Evolutionary conservation across 148 eudicot species (phyloP).

Genomic region (Euryodendron excelsum): DNA sequence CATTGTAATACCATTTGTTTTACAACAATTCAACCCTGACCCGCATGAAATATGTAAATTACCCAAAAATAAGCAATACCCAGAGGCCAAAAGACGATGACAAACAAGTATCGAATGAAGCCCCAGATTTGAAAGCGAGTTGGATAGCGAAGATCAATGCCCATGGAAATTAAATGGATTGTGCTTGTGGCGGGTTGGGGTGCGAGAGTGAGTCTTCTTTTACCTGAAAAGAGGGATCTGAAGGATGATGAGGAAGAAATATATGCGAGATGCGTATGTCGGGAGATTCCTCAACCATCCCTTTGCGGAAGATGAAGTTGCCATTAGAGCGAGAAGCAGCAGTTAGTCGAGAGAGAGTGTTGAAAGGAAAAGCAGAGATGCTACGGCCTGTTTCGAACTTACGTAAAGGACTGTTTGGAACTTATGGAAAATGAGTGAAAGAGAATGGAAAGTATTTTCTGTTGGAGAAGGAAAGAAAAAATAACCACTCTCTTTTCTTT

Average conservation of each 20-base stretch:
- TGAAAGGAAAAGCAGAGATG: too few relatives aligned
- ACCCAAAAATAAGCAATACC: background rate
- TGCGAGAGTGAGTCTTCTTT: too few relatives aligned
- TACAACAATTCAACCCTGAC: background rate
- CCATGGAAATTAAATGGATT: too few relatives aligned
- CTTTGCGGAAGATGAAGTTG: conserved; percentile 28
- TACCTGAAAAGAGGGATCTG: conserved; percentile 96
- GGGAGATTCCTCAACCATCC: conserved; percentile 53
- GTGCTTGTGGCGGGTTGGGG: too few relatives aligned
- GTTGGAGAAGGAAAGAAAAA: too few relatives aligned
- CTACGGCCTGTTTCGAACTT: too few relatives aligned
- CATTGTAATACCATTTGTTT: background rate
- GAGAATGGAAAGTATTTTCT: too few relatives aligned
- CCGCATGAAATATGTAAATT: background rate
- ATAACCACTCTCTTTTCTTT: too few relatives aligned
- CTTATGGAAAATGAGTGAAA: too few relatives aligned
- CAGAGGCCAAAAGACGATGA: conserved; percentile 5
- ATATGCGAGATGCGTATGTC: conserved; percentile 48
- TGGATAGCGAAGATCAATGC: background rate
- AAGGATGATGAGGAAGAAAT: conserved; percentile 69
- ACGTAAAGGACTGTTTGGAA: too few relatives aligned
- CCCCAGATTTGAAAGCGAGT: background rate
- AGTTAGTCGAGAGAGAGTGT: too few relatives aligned
- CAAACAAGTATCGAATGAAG: background rate
- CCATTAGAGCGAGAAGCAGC: too few relatives aligned